Evolutionary conservation across 345 rosid genomes (phyloP), one percentile per base, ranked within the genome.

Genomic region (Brassica carinata): DNA sequence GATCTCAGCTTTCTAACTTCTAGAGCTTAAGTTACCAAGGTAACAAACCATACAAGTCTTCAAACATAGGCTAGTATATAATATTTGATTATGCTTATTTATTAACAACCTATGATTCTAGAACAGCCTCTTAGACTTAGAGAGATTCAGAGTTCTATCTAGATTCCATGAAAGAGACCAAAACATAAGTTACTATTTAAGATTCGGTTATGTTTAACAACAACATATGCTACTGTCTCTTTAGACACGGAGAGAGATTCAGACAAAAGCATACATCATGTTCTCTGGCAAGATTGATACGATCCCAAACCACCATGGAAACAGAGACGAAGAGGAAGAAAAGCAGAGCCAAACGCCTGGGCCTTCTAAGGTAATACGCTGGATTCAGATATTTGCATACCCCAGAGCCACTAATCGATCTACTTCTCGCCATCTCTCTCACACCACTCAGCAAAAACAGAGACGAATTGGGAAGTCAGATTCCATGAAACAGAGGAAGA

Each of bases 241-340:
- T 43, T 5, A 14, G 51, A 43, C 51, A 14, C 17, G 26, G 26
- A 14, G 57, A 13, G 58, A n/a, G 58, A n/a, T 53, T 53, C 58
- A 48, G 77, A 67, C 17, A 67, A 34, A 77, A 34, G 2, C 51
- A 14, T 71, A 90, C 99, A 94, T 93, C 86, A 75, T 91, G 88
- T 14, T 89, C 97, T 48, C 89, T 76, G 63, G 90, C 67, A 82
- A 95, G 94, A 81, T 92, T 88, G 51, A 89, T 89, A 82, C 96
- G 99, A 87, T 91, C 98, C 99, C 98, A 95, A 5, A 93, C 78
- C 23, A 93, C 55, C 59, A 88, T 62, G 58, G 93, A 85, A 72
- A 79, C 84, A 80, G 85, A 81, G 26, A 95, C 88, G 71, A 95
- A 95, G 30, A 83, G 81, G 36, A 95, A 83, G 85, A 95, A 80